A percentile compares a stretch with the other conserved stretches of the same genome.
phyloP scores from a whole-genome alignment of 495 filamentous ascomycete genomes.

The Penicillium pancosmium region DNA sequence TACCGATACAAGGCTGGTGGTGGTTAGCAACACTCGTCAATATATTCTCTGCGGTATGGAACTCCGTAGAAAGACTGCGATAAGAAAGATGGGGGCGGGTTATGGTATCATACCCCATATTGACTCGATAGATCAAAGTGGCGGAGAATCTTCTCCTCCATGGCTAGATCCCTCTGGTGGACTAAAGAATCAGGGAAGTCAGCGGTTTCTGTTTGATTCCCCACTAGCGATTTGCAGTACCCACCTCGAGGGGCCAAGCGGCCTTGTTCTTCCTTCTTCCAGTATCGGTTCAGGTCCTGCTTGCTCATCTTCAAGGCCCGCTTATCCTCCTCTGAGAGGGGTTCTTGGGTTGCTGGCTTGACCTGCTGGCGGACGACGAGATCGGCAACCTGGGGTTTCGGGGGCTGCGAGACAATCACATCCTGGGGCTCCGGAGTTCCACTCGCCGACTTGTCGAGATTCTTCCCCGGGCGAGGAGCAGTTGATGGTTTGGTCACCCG shows the following conservation, averaged over 20 bases:
- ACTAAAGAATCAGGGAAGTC: constrained; percentile 41
- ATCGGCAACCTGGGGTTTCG: constrained; percentile 51
- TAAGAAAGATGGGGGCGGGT: neutral
- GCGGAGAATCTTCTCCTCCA: constrained; percentile 82
- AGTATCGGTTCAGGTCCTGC: constrained; percentile 70
- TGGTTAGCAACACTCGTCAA: constrained; percentile 15
- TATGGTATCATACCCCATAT: constrained; percentile 72
- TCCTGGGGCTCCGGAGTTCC: constrained; percentile 37
- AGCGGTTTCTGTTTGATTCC: neutral
- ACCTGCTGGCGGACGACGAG: constrained; percentile 48
- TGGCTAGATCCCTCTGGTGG: constrained; percentile 70
- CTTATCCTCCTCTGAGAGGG: constrained; percentile 52
- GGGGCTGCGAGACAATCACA: constrained; percentile 22
- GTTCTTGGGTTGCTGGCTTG: constrained; percentile 43
- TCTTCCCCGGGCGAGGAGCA: constrained; percentile 51
- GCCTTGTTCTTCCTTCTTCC: constrained; percentile 65
- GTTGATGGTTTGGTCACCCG: constrained; percentile 72
- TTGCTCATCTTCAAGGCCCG: constrained; percentile 62
- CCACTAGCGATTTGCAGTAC: constrained; percentile 6
- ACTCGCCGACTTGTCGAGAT: constrained; percentile 35
- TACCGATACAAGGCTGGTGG: constrained; percentile 83
- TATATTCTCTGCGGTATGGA: neutral
- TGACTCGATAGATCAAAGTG: constrained; percentile 87
- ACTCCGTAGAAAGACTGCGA: neutral
- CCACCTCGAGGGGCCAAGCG: constrained; percentile 55